phyloP scores from a whole-genome alignment of 2,329 filamentous ascomycete genomes.

The Fusarium abutilonis region DNA sequence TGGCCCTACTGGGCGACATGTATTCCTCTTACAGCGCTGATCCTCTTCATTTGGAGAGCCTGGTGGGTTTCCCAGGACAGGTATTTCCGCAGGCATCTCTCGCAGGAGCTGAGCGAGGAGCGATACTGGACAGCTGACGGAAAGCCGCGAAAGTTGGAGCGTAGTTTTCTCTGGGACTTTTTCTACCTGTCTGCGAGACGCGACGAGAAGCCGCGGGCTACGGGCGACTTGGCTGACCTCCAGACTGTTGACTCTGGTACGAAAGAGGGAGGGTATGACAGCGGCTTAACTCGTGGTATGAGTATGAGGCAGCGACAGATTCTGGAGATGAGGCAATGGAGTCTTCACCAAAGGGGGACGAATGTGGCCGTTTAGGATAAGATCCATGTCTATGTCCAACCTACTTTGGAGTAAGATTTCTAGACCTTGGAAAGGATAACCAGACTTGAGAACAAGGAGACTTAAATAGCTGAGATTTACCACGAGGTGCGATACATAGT shows the following conservation, averaged over 20 bases:
- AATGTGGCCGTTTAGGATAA: conserved; percentile 19
- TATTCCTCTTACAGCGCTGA: conserved; percentile 55
- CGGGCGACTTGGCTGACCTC: conserved; percentile 33
- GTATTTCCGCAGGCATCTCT: conserved; percentile 57
- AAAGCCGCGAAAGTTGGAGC: conserved; percentile 54
- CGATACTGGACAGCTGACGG: conserved; percentile 59
- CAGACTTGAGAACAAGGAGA: no score
- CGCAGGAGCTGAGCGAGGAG: conserved; percentile 59
- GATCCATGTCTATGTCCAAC: neutral
- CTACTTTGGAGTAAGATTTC: no score
- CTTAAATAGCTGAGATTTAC: no score
- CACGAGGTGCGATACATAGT: no score
- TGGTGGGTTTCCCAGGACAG: conserved; percentile 61
- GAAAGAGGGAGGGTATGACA: conserved; percentile 23
- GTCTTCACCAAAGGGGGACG: conserved; percentile 29
- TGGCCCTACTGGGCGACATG: conserved; percentile 60
- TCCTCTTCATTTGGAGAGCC: conserved; percentile 55
- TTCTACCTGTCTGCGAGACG: conserved; percentile 53
- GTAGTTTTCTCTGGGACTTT: conserved; percentile 57
- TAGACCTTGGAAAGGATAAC: no score
- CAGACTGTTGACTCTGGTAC: conserved; percentile 32
- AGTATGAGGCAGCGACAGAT: conserved; percentile 41
- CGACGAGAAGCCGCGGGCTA: conserved; percentile 43
- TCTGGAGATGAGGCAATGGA: conserved; percentile 40
- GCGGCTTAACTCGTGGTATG: conserved; percentile 8